Conservation (phyloP, 495 filamentous ascomycete genomes). For the Sordaria brevicollis region DNA sequence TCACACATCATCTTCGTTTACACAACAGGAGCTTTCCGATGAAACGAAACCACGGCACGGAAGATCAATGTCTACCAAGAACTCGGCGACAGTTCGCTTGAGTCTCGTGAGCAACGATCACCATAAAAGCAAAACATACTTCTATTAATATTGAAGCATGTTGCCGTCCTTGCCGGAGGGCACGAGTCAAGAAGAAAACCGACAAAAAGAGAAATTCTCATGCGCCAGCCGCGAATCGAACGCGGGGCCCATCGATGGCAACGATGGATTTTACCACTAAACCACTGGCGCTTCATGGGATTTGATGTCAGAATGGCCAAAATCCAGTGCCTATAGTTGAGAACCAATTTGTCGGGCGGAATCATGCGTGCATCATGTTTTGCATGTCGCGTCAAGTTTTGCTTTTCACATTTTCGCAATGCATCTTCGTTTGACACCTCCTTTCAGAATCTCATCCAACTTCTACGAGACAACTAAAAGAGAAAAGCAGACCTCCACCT, state of each 20-base stretch:
- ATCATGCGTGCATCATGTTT: too few species aligned
- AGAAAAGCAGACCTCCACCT: neutral
- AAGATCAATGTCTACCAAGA: neutral
- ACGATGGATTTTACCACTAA: constrained; percentile 47
- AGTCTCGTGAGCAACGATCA: neutral
- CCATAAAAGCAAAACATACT: neutral
- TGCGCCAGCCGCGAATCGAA: constrained; percentile 41
- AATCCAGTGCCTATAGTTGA: neutral
- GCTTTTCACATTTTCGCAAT: too few species aligned
- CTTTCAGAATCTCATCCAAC: too few species aligned
- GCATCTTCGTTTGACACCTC: too few species aligned
- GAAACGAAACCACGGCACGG: neutral
- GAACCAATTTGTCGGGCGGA: neutral
- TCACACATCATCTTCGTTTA: neutral
- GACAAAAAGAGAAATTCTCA: neutral
- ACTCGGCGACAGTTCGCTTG: neutral
- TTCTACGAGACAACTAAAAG: neutral
- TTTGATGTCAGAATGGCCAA: neutral
- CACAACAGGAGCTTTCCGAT: neutral
- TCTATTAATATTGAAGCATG: neutral
- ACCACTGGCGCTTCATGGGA: constrained; percentile 21
- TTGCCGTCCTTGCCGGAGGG: too few species aligned
- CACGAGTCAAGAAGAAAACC: neutral
- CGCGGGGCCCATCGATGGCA: constrained; percentile 44
- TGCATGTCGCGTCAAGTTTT: too few species aligned